Percentiles rank a stretch among this genome's conserved stretches.
phyloP scores from a whole-genome alignment of 345 rosid genomes.

The Sisymbrium altissimum region DNA sequence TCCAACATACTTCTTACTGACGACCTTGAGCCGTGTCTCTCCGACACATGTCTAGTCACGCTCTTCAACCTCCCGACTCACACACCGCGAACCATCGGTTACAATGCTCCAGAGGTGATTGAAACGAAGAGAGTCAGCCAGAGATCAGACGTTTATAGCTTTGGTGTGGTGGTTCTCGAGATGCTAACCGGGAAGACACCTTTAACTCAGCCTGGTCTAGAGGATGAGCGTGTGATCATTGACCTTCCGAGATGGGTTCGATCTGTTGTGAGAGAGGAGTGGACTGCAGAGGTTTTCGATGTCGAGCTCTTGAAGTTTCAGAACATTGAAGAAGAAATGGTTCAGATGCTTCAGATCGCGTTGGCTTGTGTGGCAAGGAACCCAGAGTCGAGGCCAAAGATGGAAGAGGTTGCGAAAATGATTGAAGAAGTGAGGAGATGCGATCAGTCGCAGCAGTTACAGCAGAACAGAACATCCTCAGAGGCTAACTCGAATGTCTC shows the following conservation, averaged over 20 bases:
- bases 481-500: slow-evolving; percentile 54
- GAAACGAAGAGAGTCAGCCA: slow-evolving; percentile 56
- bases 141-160: slow-evolving; percentile 80
- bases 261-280: slow-evolving; percentile 80
- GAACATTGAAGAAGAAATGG: slow-evolving; percentile 77
- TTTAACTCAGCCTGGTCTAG: slow-evolving; percentile 51
- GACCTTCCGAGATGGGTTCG: slow-evolving; percentile 89
- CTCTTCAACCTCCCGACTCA: slow-evolving; percentile 53
- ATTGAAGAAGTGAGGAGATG: slow-evolving; percentile 58
- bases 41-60: slow-evolving; percentile 60
- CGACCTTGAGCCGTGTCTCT: slow-evolving; percentile 58
- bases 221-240: slow-evolving; percentile 42
- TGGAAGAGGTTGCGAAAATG: slow-evolving; percentile 64
- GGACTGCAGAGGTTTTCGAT: slow-evolving; percentile 91
- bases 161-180: slow-evolving; percentile 77
- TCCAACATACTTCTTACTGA: slow-evolving; percentile 60
- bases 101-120: slow-evolving; percentile 71
- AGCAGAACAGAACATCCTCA: slow-evolving; percentile 52
- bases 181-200: slow-evolving; percentile 80
- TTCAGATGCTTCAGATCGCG: slow-evolving; percentile 80
- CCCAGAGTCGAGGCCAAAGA: slow-evolving; percentile 57
- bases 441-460: slow-evolving; percentile 34
- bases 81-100: slow-evolving; percentile 50
- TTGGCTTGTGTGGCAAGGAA: slow-evolving; percentile 58
- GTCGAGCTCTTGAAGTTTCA: slow-evolving; percentile 64